phyloP scores from a whole-genome alignment of 2,329 filamentous ascomycete species.

The Fusarium vanettenii region DNA sequence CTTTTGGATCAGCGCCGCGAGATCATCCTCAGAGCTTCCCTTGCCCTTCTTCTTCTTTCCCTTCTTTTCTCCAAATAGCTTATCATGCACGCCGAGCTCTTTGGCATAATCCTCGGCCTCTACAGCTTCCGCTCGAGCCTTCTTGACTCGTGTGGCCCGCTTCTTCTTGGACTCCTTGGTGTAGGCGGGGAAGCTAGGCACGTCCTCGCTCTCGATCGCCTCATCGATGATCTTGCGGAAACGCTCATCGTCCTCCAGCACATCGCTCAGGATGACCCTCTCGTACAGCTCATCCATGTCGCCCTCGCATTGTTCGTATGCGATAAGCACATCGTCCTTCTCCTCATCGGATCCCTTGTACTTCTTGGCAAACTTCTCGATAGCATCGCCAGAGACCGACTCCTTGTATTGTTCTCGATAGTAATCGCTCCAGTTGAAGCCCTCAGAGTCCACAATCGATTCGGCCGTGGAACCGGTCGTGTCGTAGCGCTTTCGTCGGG shows the following conservation, averaged over 20 bases:
- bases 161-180: conserved; percentile 77
- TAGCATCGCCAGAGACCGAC: conserved; percentile 77
- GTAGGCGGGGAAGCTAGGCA: conserved; percentile 76
- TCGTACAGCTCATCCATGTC: conserved; percentile 83
- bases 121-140: conserved; percentile 73
- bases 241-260: conserved; percentile 84
- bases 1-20: conserved; percentile 81
- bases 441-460: conserved; percentile 78
- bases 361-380: conserved; percentile 78
- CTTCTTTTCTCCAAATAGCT: conserved; percentile 69
- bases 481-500: conserved; percentile 87
- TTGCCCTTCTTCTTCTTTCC: conserved; percentile 57
- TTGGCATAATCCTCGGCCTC: conserved; percentile 82
- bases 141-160: conserved; percentile 67
- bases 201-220: conserved; percentile 78
- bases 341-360: conserved; percentile 94
- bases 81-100: conserved; percentile 79
- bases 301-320: conserved; percentile 80
- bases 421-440: conserved; percentile 92
- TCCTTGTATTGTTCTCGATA: conserved; percentile 87
- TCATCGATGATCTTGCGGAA: conserved; percentile 84
- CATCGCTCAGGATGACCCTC: conserved; percentile 86
- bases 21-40: conserved; percentile 59
- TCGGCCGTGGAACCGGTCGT: conserved; percentile 90
- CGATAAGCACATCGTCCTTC: conserved; percentile 77